Conservation (phyloP, 2,329 filamentous ascomycete species). For the Pestalotiopsis sp. region DNA sequence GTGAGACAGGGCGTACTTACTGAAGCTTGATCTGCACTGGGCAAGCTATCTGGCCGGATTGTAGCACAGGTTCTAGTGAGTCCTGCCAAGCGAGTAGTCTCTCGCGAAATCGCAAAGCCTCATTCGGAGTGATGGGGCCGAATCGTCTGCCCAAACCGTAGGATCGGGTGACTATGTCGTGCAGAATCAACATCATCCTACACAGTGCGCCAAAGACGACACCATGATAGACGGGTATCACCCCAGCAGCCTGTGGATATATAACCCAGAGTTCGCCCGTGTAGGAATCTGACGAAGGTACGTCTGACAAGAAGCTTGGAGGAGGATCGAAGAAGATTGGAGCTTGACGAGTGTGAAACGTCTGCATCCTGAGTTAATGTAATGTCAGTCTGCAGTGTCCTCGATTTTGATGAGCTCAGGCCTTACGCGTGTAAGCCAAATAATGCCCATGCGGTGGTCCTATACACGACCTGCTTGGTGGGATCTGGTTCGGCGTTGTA, state of each 20-base stretch:
- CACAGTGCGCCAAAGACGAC: constrained; percentile 28
- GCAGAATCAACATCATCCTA: constrained; percentile 28
- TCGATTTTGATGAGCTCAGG: not conserved
- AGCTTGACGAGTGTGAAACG: constrained; percentile 24
- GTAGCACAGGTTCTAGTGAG: constrained; percentile 28
- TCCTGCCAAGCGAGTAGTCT: constrained; percentile 15
- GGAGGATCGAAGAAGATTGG: constrained; percentile 27
- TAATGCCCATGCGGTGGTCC: constrained; percentile 33
- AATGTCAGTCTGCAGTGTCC: not conserved
- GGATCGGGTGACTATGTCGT: constrained; percentile 20
- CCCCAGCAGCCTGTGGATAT: constrained; percentile 26
- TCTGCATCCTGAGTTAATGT: constrained; percentile 8
- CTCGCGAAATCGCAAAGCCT: not conserved
- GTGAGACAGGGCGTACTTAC: constrained; percentile 11
- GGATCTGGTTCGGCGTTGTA: constrained; percentile 16
- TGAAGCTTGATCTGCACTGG: constrained; percentile 34
- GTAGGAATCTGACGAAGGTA: constrained; percentile 23
- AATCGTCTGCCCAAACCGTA: not conserved
- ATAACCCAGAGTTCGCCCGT: constrained; percentile 33
- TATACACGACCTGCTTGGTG: constrained; percentile 20
- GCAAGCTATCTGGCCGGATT: constrained; percentile 27
- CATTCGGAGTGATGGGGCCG: not conserved
- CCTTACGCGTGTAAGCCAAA: constrained; percentile 15
- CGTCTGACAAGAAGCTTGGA: constrained; percentile 26
- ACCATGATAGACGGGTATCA: constrained; percentile 25